These are phyloP conservation scores for Aristolochia contorta DNA, from an alignment of 164 flowering plant genomes.

Conservation along the genomic window DNA sequence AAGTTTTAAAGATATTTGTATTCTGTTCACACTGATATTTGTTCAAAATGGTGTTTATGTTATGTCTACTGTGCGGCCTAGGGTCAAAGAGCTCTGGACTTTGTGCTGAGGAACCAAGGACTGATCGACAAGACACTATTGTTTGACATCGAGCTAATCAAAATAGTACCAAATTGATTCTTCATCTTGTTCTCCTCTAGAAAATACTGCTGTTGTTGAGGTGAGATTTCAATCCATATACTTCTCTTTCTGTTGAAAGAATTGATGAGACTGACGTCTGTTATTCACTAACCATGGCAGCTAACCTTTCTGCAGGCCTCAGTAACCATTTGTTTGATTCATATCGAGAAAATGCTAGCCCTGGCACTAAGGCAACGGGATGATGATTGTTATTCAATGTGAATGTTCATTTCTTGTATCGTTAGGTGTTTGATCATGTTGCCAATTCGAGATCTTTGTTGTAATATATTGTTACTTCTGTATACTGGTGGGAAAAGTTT, in stretches of 20 bases:
- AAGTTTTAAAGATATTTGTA: not conserved
- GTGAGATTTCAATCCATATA: no score
- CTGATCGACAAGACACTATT: conserved; percentile 89
- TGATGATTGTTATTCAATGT: no score
- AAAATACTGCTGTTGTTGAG: no score
- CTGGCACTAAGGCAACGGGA: no score
- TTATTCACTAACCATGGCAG: no score
- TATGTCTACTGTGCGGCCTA: conserved; percentile 15
- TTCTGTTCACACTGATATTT: not conserved
- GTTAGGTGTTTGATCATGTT: no score
- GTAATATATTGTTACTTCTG: no score
- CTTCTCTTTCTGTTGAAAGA: not conserved
- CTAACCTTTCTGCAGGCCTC: not conserved
- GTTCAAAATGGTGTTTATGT: not conserved
- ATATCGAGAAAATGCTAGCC: not conserved
- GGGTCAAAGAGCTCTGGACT: conserved; percentile 94
- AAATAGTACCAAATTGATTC: conserved; percentile 51
- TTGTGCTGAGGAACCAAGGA: conserved; percentile 94
- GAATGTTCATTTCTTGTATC: no score
- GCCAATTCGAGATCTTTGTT: no score
- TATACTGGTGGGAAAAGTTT: no score
- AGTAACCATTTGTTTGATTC: not conserved
- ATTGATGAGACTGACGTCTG: not conserved
- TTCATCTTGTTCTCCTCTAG: no score
- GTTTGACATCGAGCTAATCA: conserved; percentile 89